phyloP scores from a whole-genome alignment of 495 filamentous ascomycete species.

The Hypomontagnella submonticulosa region DNA sequence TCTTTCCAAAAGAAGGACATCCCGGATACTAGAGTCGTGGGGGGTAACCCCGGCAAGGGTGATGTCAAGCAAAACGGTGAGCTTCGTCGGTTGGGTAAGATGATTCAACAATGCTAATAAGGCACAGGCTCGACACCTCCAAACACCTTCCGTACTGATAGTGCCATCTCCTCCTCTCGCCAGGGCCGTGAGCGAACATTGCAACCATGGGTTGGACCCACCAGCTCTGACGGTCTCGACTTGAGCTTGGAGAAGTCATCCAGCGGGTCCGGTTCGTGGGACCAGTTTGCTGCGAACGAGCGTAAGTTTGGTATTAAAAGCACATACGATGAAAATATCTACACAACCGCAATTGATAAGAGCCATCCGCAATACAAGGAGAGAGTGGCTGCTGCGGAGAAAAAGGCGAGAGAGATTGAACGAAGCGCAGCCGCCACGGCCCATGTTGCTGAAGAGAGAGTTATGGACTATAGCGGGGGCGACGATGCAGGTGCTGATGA shows the following conservation, averaged over 20 bases:
- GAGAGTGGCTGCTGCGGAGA: conserved; percentile 78
- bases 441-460: conserved; percentile 89
- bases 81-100: conserved; percentile 21
- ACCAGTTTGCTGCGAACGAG: conserved; percentile 94
- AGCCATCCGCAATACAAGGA: conserved; percentile 82
- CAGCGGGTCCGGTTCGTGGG: conserved; percentile 70
- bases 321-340: conserved; percentile 91
- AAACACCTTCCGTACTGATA: conserved; percentile 81
- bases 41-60: conserved; percentile 55
- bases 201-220: conserved; percentile 83
- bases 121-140: conserved; percentile 46
- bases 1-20: conserved; percentile 83
- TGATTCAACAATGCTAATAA: conserved; percentile 17
- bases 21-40: conserved; percentile 70
- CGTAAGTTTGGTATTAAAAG: conserved; percentile 85
- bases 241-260: conserved; percentile 72
- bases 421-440: conserved; percentile 71
- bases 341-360: conserved; percentile 90
- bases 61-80: conserved; percentile 78
- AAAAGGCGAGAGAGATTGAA: conserved; percentile 92
- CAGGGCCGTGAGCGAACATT: conserved; percentile 77
- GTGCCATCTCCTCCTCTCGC: conserved; percentile 83
- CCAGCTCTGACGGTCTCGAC: conserved; percentile 68
- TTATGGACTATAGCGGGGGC: conserved; percentile 66
- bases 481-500: conserved; percentile 73